Percentiles rank a stretch among this genome's conserved stretches.
Evolutionary conservation across 2,329 filamentous ascomycete species (phyloP).

Genomic region (Colletotrichum gigasporum): DNA sequence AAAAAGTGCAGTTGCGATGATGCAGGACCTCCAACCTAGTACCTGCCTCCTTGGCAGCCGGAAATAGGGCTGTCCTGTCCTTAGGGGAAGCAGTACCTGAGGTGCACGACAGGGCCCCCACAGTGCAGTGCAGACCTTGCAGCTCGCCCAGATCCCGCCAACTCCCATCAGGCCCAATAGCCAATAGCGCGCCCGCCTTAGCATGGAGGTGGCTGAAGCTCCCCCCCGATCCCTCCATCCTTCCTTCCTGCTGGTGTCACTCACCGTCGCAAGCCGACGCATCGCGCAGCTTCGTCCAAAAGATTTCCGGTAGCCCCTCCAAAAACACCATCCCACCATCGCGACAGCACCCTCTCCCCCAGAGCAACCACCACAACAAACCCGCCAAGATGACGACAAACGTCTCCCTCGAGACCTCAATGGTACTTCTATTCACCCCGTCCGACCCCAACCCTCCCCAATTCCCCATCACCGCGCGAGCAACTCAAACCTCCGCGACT

Average conservation of each 20-base stretch:
- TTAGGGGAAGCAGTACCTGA: background rate
- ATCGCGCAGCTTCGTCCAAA: slow-evolving; percentile 23
- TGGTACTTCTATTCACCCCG: slow-evolving; percentile 68
- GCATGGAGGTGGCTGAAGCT: slow-evolving; percentile 13
- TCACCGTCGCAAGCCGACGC: slow-evolving; percentile 1
- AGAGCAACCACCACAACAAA: background rate
- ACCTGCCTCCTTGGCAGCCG: background rate
- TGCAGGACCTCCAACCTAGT: background rate
- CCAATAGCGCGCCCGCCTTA: slow-evolving; percentile 8
- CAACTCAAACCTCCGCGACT: too few relatives aligned
- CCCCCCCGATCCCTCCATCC: too few relatives aligned
- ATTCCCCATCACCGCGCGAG: background rate
- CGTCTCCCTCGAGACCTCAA: slow-evolving; percentile 83
- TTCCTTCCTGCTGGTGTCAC: too few relatives aligned
- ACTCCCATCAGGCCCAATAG: background rate
- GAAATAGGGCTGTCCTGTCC: too few relatives aligned
- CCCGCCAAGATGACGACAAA: slow-evolving; percentile 76
- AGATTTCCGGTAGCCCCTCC: slow-evolving; percentile 8
- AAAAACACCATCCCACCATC: background rate
- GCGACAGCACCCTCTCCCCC: background rate
- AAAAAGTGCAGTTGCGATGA: background rate
- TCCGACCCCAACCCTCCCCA: background rate
- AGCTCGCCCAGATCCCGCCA: slow-evolving; percentile 2
- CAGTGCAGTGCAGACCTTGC: slow-evolving; percentile 20
- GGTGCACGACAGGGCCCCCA: slow-evolving; percentile 3